Conservation (phyloP, 345 rosid genomes). For the Arabidopsis suecica region DNA sequence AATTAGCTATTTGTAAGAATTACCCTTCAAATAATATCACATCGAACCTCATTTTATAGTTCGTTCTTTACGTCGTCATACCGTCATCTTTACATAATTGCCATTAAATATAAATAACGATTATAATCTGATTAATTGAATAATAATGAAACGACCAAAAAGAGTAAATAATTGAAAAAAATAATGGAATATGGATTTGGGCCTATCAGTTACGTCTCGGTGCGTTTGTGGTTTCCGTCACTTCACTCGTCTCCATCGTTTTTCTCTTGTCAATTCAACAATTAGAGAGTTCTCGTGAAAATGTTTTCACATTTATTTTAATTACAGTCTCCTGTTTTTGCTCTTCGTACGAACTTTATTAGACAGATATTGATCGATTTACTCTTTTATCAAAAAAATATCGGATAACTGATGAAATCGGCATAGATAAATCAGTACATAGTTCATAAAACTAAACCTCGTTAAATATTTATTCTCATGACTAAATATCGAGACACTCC, state of each 20-base stretch:
- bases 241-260: constrained; percentile 39
- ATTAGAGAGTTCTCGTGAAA: neutral
- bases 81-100: constrained; percentile 31
- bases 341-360: neutral
- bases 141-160: neutral
- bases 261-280: constrained; percentile 24
- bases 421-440: neutral
- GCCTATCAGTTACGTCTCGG: constrained; percentile 26
- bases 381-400: neutral
- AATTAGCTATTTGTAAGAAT: too few species aligned
- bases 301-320: constrained; percentile 8
- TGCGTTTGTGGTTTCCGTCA: constrained; percentile 32
- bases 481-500: neutral
- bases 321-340: neutral
- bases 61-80: constrained; percentile 19
- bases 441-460: neutral
- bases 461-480: neutral
- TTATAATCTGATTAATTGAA: neutral
- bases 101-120: neutral
- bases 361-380: neutral
- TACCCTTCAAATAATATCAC: neutral
- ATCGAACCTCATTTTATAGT: neutral
- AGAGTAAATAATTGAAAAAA: neutral
- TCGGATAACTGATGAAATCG: neutral
- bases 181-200: constrained; percentile 12